Evolutionary conservation across 495 filamentous ascomycete genomes (phyloP).

Genomic region (Darksidea phi): DNA sequence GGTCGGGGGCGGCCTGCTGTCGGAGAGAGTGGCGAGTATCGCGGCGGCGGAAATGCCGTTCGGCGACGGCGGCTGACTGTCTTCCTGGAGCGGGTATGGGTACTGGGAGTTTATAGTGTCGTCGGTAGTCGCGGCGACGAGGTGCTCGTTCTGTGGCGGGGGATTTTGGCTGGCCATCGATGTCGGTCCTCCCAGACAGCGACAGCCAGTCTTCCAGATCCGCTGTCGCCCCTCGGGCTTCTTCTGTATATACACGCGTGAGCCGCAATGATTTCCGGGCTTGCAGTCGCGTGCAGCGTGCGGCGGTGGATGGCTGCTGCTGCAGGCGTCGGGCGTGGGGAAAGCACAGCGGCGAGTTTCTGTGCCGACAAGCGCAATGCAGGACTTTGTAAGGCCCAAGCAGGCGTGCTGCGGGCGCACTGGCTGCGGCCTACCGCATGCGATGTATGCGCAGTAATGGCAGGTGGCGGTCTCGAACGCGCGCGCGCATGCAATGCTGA

Average conservation of each 20-base stretch:
- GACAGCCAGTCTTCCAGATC: neutral
- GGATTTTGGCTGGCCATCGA: slow-evolving; percentile 7
- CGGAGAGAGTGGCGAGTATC: slow-evolving; percentile 24
- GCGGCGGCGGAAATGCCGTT: slow-evolving; percentile 14
- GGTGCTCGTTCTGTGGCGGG: neutral
- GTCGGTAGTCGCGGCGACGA: neutral
- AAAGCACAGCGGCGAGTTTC: neutral
- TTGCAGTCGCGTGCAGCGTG: neutral
- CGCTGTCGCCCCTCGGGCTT: neutral
- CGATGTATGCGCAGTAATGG: neutral
- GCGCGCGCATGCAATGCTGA: neutral
- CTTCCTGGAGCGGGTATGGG: neutral
- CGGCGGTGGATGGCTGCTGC: neutral
- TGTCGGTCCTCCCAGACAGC: neutral
- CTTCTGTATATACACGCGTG: neutral
- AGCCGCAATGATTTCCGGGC: neutral
- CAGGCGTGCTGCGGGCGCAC: neutral
- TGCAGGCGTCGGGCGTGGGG: neutral
- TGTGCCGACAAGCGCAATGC: neutral
- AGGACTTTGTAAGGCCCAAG: neutral
- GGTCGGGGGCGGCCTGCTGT: slow-evolving; percentile 29
- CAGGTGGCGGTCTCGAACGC: neutral
- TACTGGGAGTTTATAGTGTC: neutral
- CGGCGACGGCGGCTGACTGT: slow-evolving; percentile 3
- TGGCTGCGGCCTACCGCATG: neutral